Conservation (phyloP, 352 stramenopile genomes). For the Peronospora tabacina region DNA sequence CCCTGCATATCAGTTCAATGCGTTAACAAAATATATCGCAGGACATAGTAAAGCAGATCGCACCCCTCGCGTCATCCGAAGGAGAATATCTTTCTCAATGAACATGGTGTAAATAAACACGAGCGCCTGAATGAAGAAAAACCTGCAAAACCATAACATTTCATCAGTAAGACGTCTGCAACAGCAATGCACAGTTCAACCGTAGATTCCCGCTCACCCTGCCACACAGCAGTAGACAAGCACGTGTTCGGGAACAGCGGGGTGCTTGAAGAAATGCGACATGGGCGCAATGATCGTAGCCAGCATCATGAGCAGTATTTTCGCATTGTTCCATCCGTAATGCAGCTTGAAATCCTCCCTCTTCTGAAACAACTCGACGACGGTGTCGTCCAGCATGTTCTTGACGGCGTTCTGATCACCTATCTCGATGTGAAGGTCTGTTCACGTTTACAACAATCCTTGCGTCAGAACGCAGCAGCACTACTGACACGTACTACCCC, state of each 20-base stretch:
- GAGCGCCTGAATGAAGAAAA: conserved; percentile 74
- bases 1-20: conserved; percentile 18
- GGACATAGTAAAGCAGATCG: background rate
- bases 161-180: background rate
- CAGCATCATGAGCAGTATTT: conserved; percentile 72
- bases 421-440: conserved; percentile 62
- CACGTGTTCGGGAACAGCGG: conserved; percentile 49
- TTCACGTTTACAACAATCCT: background rate
- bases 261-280: conserved; percentile 66
- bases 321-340: conserved; percentile 80
- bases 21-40: conserved; percentile 1
- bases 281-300: conserved; percentile 47
- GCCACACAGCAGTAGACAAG: conserved; percentile 65
- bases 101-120: conserved; percentile 62
- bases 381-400: conserved; percentile 78
- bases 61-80: conserved; percentile 66
- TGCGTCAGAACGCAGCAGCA: conserved; percentile 3
- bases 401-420: conserved; percentile 83
- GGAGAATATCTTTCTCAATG: conserved; percentile 72
- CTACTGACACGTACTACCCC: background rate
- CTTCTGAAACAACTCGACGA: conserved; percentile 65
- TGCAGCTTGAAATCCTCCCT: conserved; percentile 50
- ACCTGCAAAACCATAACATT: conserved; percentile 29
- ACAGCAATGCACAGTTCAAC: background rate
- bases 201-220: conserved; percentile 30